A percentile compares a stretch with the other conserved stretches of the same genome.
Conservation (phyloP, 352 stramenopile species). For the Phytophthora cajani region DNA sequence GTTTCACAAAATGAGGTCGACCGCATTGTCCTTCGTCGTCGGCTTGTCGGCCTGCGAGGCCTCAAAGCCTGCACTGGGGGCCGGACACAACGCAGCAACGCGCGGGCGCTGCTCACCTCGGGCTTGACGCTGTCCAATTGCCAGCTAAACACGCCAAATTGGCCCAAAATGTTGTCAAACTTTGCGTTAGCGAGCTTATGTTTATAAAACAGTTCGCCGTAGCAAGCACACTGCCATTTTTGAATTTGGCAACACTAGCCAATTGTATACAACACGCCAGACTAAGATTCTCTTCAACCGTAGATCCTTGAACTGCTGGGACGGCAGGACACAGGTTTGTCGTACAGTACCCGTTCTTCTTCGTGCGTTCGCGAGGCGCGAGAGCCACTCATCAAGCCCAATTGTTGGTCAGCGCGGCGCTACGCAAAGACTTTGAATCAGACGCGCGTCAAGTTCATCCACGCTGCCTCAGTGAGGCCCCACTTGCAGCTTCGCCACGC, state of each 20-base stretch:
- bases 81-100: neutral
- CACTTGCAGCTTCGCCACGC: conserved; percentile 7
- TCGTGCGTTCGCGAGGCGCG: conserved; percentile 7
- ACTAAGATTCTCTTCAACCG: conserved; percentile 25
- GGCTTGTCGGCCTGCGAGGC: neutral
- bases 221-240: conserved; percentile 1
- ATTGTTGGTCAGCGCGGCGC: conserved; percentile 23
- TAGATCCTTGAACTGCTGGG: neutral
- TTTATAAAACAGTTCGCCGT: conserved; percentile 1
- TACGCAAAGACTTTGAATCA: conserved; percentile 1
- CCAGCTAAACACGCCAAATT: neutral
- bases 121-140: neutral
- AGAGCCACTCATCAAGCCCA: conserved; percentile 24
- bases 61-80: conserved; percentile 10
- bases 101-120: neutral
- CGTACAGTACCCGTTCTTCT: conserved; percentile 17
- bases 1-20: neutral
- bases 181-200: neutral
- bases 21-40: conserved; percentile 2
- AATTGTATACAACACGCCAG: neutral
- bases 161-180: neutral
- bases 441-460: conserved; percentile 1
- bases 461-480: too few relatives aligned
- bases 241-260: neutral
- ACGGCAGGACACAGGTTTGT: neutral